Evolutionary conservation across 2,329 filamentous ascomycete genomes (phyloP), one percentile per base, ranked within the genome.

Genomic region (Colletotrichum eremochloae): DNA sequence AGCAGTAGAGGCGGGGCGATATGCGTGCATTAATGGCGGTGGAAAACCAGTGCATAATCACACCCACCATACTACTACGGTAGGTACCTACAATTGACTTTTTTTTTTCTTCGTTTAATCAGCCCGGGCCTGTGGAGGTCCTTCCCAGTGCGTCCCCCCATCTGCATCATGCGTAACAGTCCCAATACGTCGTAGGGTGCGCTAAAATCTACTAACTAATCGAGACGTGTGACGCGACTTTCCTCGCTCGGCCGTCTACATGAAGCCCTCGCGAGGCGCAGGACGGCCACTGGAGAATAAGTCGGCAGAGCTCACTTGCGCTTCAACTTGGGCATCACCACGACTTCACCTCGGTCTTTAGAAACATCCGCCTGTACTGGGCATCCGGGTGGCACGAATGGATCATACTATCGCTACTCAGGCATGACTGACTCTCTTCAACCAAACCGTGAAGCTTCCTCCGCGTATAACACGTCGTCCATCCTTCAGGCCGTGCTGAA

Each of bases 151-250:
- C 40, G 31, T 52, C 46, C 60, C n/a, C 24, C 24, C 61, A 48
- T 52, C 24, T 48, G 42, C 61, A 12, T 29, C 11, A 50, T 50
- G n/a, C 46, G n/a, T 14, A 50, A 48, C 5, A 52, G 50, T 24
- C 24, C 24, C 24, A 24, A 24, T 24, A 24, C 24, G 24, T 24
- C 24, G 1, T 24, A 24, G 24, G 24, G 24, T 29, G 50, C 24
- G 50, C 50, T 52, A 52, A 42, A 42, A 18, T 24, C 29, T 58
- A 52, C 42, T 38, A 55, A 55, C 48, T 50, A 52, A 52, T 63
- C 44, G n/a, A 55, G 66, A 69, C 70, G 70, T 61, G 70, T 61
- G 55, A 72, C 70, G 70, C 70, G 66, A 64, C 55, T 61, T 69
- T 42, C 40, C 38, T 40, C 12, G 44, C 29, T 33, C 29, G 18